Percentiles rank a stretch among this genome's conserved stretches.
Evolutionary conservation across 2,329 filamentous ascomycete genomes (phyloP).

Genomic region (Fusarium sp.): DNA sequence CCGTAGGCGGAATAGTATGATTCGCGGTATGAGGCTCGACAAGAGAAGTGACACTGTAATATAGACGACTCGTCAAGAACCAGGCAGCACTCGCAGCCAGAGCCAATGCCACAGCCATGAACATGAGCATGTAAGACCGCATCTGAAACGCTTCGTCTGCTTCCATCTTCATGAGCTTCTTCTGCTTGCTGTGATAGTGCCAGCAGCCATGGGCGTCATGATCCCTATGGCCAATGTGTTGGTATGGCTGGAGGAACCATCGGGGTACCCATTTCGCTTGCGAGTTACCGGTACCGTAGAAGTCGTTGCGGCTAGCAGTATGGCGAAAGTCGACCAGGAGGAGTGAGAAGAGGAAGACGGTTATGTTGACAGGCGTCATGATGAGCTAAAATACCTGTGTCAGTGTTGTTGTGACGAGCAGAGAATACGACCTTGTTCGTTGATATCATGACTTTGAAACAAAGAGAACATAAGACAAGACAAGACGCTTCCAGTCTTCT

Average conservation of each 20-base stretch:
- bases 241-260: slow-evolving; percentile 52
- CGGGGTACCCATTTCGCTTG: slow-evolving; percentile 28
- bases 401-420: not conserved
- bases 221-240: slow-evolving; percentile 41
- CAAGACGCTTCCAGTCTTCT: not conserved
- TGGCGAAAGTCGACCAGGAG: slow-evolving; percentile 69
- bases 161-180: slow-evolving; percentile 70
- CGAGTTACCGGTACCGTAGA: slow-evolving; percentile 47
- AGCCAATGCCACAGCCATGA: slow-evolving; percentile 52
- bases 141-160: slow-evolving; percentile 72
- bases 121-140: slow-evolving; percentile 63
- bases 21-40: slow-evolving; percentile 13
- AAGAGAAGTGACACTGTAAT: slow-evolving; percentile 15
- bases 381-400: slow-evolving; percentile 51
- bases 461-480: not conserved
- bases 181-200: slow-evolving; percentile 67
- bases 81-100: slow-evolving; percentile 19
- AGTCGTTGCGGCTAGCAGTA: slow-evolving; percentile 60
- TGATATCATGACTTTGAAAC: not conserved
- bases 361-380: slow-evolving; percentile 71
- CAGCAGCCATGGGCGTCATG: slow-evolving; percentile 45
- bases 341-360: slow-evolving; percentile 73
- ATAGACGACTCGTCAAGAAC: slow-evolving; percentile 32
- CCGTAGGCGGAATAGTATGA: slow-evolving; percentile 11
- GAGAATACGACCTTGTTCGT: not conserved